phyloP scores from a whole-genome alignment of 1,284 basidiomycete genomes.

The Rhodotorula sp. region DNA sequence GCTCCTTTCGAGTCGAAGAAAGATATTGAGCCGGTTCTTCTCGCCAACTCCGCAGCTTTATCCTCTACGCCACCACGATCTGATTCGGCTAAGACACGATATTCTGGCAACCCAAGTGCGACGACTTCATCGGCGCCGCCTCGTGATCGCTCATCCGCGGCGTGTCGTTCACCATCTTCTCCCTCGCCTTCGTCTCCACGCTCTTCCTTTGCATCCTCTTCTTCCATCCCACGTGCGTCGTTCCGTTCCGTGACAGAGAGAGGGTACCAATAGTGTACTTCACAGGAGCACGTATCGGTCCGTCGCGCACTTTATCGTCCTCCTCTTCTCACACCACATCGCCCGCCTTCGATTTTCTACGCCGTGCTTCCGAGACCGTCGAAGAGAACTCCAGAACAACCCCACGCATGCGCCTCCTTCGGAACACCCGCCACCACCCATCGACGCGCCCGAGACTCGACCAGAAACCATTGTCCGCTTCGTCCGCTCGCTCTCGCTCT shows the following conservation, averaged over 20 bases:
- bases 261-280: not conserved
- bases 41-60: not conserved
- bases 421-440: not conserved
- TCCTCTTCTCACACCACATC: not conserved
- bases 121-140: not conserved
- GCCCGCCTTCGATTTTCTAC: not conserved
- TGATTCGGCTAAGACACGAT: not conserved
- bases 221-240: not conserved
- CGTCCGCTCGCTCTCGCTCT: not conserved
- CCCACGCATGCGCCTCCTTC: not conserved
- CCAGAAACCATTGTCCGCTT: not conserved
- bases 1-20: not conserved
- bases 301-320: conserved; percentile 4
- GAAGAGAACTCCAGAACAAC: not conserved
- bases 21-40: not conserved
- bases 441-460: not conserved
- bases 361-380: not conserved
- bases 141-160: not conserved
- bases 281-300: not conserved
- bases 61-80: conserved; percentile 4
- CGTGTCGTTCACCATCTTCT: not conserved
- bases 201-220: not conserved
- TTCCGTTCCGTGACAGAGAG: not conserved
- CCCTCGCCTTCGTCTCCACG: not conserved
- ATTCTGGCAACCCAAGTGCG: conserved; percentile 1